Evolutionary conservation across 1,139 yeast genomes (phyloP).

Genomic region (Eremothecium sinecaudum): DNA sequence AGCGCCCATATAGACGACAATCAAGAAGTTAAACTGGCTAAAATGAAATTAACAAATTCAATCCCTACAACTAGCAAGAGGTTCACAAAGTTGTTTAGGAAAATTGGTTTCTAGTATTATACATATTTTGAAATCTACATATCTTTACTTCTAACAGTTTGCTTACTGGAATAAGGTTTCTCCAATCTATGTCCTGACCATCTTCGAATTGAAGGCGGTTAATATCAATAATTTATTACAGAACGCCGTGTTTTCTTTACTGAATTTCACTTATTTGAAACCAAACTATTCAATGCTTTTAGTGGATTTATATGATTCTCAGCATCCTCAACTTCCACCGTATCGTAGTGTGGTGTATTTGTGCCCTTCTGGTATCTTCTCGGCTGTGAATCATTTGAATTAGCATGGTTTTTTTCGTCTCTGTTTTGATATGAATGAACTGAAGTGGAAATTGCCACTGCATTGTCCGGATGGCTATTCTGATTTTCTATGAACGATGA

Average conservation of each 20-base stretch:
- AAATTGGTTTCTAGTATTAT: conserved; percentile 1
- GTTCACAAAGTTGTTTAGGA: conserved; percentile 2
- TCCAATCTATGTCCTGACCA: too few relatives aligned
- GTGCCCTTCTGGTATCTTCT: conserved; percentile 4
- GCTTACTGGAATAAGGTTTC: too few relatives aligned
- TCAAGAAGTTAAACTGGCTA: background rate
- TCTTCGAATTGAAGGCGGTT: too few relatives aligned
- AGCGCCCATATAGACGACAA: background rate
- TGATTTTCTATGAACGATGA: conserved; percentile 27
- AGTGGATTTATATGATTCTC: conserved; percentile 2
- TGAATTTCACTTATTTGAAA: too few relatives aligned
- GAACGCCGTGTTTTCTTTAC: too few relatives aligned
- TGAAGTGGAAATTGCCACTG: too few relatives aligned
- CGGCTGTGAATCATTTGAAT: conserved; percentile 7
- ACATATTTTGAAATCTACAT: too few relatives aligned
- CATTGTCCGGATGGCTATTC: too few relatives aligned
- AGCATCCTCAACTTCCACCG: background rate
- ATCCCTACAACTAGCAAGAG: background rate
- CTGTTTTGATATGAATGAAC: too few relatives aligned
- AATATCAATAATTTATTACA: too few relatives aligned
- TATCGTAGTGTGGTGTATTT: background rate
- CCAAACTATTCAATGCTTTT: too few relatives aligned
- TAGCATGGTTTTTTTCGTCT: conserved; percentile 7
- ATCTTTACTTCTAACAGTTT: background rate
- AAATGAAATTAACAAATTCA: background rate